phyloP scores from a whole-genome alignment of 2,329 filamentous ascomycete genomes.

The Camptophora hylomeconis region DNA sequence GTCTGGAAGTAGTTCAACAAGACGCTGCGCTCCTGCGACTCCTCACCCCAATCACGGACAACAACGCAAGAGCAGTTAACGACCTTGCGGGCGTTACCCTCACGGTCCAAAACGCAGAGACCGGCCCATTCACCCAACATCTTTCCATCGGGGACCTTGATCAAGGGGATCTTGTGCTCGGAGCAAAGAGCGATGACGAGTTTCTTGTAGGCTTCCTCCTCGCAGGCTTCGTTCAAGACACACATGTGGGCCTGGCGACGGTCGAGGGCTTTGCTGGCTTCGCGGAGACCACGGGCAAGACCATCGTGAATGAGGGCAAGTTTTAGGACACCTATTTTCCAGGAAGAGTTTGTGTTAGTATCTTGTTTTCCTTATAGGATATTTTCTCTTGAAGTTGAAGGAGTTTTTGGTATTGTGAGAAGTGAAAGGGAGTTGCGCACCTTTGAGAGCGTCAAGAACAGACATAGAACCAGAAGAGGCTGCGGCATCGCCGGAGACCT shows the following conservation, averaged over 20 bases:
- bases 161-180: slow-evolving; percentile 99
- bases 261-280: slow-evolving; percentile 97
- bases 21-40: slow-evolving; percentile 96
- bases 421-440: slow-evolving; percentile 6
- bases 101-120: slow-evolving; percentile 96
- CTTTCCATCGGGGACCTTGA: slow-evolving; percentile 99
- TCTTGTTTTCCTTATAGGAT: no score
- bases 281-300: slow-evolving; percentile 93
- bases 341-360: no score
- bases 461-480: slow-evolving; percentile 73
- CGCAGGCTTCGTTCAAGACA: slow-evolving; percentile 98
- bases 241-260: slow-evolving; percentile 99
- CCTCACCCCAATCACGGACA: slow-evolving; percentile 99
- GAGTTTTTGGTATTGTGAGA: no score
- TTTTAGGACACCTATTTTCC: slow-evolving; percentile 65
- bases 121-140: slow-evolving; percentile 99
- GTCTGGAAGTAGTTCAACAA: slow-evolving; percentile 99
- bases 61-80: slow-evolving; percentile 99
- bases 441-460: slow-evolving; percentile 96
- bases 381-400: no score
- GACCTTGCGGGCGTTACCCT: slow-evolving; percentile 98
- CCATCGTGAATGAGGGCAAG: slow-evolving; percentile 99
- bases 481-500: slow-evolving; percentile 81
- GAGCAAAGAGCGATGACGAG: slow-evolving; percentile 95
- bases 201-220: slow-evolving; percentile 99